Conservation (phyloP, 139 green algal genomes). For the Chlamydomonas schloesseri region DNA sequence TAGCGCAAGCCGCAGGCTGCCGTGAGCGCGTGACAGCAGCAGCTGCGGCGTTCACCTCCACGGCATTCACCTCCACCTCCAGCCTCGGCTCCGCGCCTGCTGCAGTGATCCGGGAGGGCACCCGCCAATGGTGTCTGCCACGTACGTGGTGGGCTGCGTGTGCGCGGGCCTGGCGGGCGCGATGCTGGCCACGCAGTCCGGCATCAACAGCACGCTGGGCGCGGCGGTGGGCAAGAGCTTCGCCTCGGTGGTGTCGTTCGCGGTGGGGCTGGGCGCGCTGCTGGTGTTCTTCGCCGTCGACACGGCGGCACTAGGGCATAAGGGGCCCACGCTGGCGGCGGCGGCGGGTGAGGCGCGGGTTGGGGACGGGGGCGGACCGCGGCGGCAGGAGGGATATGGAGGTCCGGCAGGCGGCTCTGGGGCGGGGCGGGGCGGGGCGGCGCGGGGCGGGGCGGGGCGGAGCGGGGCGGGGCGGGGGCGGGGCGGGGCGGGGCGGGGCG, state of each 20-base stretch:
- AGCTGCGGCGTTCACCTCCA: too few species aligned
- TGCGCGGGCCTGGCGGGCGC: constrained; percentile 3
- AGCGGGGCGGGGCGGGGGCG: too few species aligned
- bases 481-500: too few species aligned
- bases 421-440: too few species aligned
- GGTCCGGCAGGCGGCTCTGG: not conserved
- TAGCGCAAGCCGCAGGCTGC: too few species aligned
- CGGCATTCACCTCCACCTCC: too few species aligned
- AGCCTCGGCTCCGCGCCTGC: too few species aligned
- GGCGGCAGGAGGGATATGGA: not conserved
- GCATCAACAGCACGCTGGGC: constrained; percentile 47
- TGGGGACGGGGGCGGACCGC: too few species aligned
- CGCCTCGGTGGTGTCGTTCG: constrained; percentile 42
- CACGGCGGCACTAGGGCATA: not conserved
- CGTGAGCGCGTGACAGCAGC: too few species aligned
- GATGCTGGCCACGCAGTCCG: constrained; percentile 39
- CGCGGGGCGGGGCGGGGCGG: too few species aligned
- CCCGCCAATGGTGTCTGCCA: not conserved
- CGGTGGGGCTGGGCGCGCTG: constrained; percentile 24
- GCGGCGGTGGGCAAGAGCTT: not conserved
- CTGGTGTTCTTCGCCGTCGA: constrained; percentile 37
- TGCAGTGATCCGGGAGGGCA: too few species aligned
- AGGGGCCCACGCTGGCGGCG: not conserved
- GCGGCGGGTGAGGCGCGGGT: not conserved
- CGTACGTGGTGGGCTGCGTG: not conserved